Conservation (phyloP, 2,329 filamentous ascomycete genomes). For the Cladophialophora yegresii region DNA sequence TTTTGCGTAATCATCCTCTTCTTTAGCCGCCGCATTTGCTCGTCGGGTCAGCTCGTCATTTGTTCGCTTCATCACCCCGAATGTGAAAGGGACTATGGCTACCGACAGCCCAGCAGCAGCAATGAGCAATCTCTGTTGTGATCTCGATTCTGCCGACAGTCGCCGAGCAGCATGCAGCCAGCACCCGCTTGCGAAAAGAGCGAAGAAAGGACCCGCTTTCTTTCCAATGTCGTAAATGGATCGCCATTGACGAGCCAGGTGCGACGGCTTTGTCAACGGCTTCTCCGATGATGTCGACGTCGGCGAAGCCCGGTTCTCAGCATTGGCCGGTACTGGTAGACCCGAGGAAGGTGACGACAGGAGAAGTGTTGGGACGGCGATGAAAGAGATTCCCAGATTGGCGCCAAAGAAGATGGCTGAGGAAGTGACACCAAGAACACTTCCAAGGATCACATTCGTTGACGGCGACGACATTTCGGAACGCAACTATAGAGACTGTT, state of each 20-base stretch:
- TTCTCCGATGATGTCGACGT: conserved; percentile 14
- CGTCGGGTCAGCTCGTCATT: conserved; percentile 22
- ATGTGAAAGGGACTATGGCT: conserved; percentile 21
- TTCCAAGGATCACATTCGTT: conserved; percentile 5
- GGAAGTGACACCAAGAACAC: conserved; percentile 17
- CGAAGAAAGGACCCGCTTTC: conserved; percentile 20
- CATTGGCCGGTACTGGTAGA: conserved; percentile 16
- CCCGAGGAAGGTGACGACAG: conserved; percentile 14
- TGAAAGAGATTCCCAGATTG: conserved; percentile 17
- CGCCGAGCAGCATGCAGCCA: conserved; percentile 16
- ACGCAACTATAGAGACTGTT: not conserved
- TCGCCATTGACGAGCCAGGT: conserved; percentile 25
- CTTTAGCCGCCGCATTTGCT: conserved; percentile 16
- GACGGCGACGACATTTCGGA: not conserved
- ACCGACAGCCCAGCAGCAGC: conserved; percentile 13
- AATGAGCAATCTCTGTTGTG: conserved; percentile 16
- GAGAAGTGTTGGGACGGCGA: conserved; percentile 14
- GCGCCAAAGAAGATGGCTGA: conserved; percentile 23
- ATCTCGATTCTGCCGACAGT: conserved; percentile 2
- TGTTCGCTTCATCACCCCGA: conserved; percentile 23
- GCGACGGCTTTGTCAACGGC: conserved; percentile 13
- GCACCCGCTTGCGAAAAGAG: conserved; percentile 10
- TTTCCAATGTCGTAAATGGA: conserved; percentile 21
- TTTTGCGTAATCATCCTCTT: conserved; percentile 15
- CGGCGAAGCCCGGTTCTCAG: conserved; percentile 14